Evolutionary conservation across 208 protist species (phyloP).

Genomic region (Naegleria fowleri): DNA sequence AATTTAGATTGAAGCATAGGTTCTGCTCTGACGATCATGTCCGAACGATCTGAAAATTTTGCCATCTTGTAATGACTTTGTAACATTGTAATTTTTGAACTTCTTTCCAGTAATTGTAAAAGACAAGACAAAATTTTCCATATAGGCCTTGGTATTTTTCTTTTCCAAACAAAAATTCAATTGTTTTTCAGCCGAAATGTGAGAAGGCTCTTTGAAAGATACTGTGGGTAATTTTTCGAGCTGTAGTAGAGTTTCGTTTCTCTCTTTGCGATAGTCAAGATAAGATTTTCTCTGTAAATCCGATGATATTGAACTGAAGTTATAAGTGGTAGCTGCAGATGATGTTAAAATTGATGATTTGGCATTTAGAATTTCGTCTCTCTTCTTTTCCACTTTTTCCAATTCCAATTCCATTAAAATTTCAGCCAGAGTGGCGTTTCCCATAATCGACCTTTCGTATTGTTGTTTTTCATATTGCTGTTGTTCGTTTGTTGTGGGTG

Average conservation of each 20-base stretch:
- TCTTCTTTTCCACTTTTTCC: neutral
- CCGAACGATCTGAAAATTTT: neutral
- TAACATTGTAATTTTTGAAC: neutral
- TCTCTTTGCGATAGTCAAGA: neutral
- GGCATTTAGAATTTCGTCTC: neutral
- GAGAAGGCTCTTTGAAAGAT: neutral
- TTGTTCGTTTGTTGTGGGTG: too few species aligned
- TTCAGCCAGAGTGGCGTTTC: neutral
- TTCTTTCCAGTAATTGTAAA: neutral
- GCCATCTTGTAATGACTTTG: neutral
- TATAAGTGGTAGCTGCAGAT: neutral
- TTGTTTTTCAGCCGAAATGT: neutral
- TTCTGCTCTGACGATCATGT: neutral
- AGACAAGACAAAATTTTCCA: neutral
- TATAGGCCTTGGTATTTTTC: neutral
- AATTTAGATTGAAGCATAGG: neutral
- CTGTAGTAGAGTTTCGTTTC: neutral
- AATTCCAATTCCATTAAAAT: constrained; percentile 17
- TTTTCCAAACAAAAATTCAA: neutral
- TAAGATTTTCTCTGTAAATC: neutral
- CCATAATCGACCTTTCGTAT: neutral
- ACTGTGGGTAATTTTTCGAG: neutral
- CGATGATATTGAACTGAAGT: neutral
- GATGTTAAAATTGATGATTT: neutral
- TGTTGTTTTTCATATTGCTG: neutral